Conservation (phyloP, 768 basidiomycete species). For the Calocybe gangraenosa region DNA sequence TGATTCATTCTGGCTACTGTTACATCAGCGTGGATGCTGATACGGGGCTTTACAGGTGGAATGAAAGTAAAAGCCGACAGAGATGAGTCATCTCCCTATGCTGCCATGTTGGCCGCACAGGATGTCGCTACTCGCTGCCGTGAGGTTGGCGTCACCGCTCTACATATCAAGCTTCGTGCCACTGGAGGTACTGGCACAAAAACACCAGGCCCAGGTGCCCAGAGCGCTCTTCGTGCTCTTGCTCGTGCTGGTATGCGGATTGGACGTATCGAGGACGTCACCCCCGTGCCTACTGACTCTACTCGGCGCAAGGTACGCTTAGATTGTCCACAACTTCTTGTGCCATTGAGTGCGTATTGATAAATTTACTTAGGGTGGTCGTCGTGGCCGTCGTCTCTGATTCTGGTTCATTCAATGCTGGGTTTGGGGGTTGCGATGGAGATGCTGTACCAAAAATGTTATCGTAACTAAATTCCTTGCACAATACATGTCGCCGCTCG, state of each 20-base stretch:
- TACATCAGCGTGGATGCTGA: background rate
- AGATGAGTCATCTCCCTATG: conserved; percentile 97
- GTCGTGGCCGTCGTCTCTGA: conserved; percentile 95
- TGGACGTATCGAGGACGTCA: conserved; percentile 97
- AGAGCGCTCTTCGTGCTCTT: conserved; percentile 95
- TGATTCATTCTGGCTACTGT: conserved; percentile 28
- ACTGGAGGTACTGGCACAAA: conserved; percentile 99
- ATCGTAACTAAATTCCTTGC: conserved; percentile 24
- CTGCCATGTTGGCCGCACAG: conserved; percentile 98
- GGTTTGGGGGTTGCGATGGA: conserved; percentile 8
- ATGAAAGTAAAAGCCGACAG: conserved; percentile 99
- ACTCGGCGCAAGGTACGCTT: conserved; percentile 88
- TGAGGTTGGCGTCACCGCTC: conserved; percentile 96
- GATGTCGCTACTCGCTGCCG: conserved; percentile 95
- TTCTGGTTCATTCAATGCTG: conserved; percentile 17
- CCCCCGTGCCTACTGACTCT: conserved; percentile 94
- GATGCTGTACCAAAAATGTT: conserved; percentile 17
- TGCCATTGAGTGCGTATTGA: too few species aligned
- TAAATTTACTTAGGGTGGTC: conserved; percentile 73
- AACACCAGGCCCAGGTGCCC: conserved; percentile 97
- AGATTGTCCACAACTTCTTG: background rate
- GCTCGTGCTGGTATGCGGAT: conserved; percentile 98
- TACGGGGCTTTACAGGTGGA: conserved; percentile 61
- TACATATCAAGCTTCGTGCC: conserved; percentile 98
- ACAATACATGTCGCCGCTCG: conserved; percentile 76